Evolutionary conservation across 2,329 filamentous ascomycete species (phyloP), one percentile per base, ranked within the genome.

Genomic region (Curvularia sp.): DNA sequence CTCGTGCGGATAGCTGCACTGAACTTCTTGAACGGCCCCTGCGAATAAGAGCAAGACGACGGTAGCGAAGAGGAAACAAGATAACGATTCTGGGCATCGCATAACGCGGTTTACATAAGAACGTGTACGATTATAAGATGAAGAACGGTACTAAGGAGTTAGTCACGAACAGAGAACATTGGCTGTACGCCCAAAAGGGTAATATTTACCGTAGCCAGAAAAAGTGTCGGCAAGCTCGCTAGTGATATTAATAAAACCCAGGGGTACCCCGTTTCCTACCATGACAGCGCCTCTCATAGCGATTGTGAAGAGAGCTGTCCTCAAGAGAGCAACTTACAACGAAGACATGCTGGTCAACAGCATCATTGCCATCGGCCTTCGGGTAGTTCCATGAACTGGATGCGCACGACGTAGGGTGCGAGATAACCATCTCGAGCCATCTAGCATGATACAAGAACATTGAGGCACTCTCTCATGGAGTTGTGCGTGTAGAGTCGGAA

Each of bases 1-100:
- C 46, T 45, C 27, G 3, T 34, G 13, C 15, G 41, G 19, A 56
- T 32, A 67, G 64, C 60, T 47, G 56, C 58, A 10, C 42, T 66
- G 15, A 51, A 61, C 49, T 59, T 65, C 39, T 56, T 66, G 48
- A 55, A 59, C 43, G 53, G 53, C 34, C 49, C 50, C 13, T 62
- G 60, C 47, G 27, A 49, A 34, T 57, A 57, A 36, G n/a, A 32
- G 28, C 13, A 48, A 13, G 13, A 10, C 15, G 3, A 25, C n/a
- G 27, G 36, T 13, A 18, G 32, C 18, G 9, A 46, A 18, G 13
- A 46, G 32, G 10, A 30, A 12, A 18, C n/a, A 19, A 19, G 10
- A 28, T 30, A 32, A 10, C 21, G 18, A 30, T 30, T 15, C 12
- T 10, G 9, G 23, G 12, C 21, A 41, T 36, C 6, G 27, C 21